These are phyloP conservation scores for Zygosaccharomyces rouxii DNA, from an alignment of 805 yeast genomes.

Conservation along the genomic window DNA sequence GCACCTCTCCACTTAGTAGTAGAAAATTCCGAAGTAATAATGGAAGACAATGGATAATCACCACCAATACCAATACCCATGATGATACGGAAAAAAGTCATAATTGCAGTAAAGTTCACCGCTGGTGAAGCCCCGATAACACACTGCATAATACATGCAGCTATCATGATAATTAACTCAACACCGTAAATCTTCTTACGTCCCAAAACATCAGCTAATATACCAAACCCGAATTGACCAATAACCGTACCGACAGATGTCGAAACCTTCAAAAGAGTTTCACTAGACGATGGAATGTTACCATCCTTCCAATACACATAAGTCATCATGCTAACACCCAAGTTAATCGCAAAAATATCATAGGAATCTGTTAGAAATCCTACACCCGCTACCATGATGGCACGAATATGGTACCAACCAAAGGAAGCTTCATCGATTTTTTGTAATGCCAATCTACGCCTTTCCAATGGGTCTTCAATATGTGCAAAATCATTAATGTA, in stretches of 20 bases:
- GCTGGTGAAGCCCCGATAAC: slow-evolving; percentile 67
- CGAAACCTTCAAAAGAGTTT: slow-evolving; percentile 75
- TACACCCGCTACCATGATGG: slow-evolving; percentile 84
- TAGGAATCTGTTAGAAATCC: slow-evolving; percentile 92
- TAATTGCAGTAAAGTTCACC: slow-evolving; percentile 65
- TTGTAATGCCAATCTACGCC: slow-evolving; percentile 81
- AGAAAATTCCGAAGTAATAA: slow-evolving; percentile 86
- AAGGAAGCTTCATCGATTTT: slow-evolving; percentile 75
- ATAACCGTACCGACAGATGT: slow-evolving; percentile 92
- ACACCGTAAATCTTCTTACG: slow-evolving; percentile 84
- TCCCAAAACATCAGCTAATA: slow-evolving; percentile 74
- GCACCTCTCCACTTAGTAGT: slow-evolving; percentile 98
- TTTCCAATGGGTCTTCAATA: slow-evolving; percentile 77
- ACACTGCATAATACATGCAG: slow-evolving; percentile 76
- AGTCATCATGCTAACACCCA: slow-evolving; percentile 74
- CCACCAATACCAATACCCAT: slow-evolving; percentile 98
- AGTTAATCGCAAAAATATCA: slow-evolving; percentile 85
- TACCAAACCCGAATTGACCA: slow-evolving; percentile 85
- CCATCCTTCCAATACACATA: slow-evolving; percentile 65
- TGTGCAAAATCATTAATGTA: slow-evolving; percentile 75
- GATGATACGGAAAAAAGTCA: slow-evolving; percentile 73
- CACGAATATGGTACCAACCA: slow-evolving; percentile 79
- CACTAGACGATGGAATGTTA: slow-evolving; percentile 62
- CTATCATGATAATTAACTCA: slow-evolving; percentile 80
- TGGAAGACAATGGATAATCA: slow-evolving; percentile 92